These are phyloP conservation scores for Tolypocladium nubicola DNA, from an alignment of 2,329 filamentous ascomycete species.

Conservation along the genomic window DNA sequence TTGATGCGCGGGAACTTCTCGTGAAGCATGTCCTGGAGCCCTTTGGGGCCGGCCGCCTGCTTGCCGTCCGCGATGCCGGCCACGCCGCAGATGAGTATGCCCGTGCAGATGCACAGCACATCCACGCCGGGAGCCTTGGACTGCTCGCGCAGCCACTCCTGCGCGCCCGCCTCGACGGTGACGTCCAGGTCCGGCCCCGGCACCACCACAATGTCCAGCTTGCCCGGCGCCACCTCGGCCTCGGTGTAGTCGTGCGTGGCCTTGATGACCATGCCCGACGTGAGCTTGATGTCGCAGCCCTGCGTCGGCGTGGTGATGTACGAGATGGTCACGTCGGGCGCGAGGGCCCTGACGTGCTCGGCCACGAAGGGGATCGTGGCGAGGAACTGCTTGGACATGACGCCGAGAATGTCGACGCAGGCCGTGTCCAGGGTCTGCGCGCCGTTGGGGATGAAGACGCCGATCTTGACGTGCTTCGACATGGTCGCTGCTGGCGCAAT, in stretches of 20 bases:
- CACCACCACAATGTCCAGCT: conserved; percentile 38
- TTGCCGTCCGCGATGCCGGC: conserved; percentile 37
- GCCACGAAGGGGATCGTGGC: conserved; percentile 19
- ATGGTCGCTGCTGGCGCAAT: neutral
- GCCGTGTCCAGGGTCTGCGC: conserved; percentile 40
- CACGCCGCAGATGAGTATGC: conserved; percentile 34
- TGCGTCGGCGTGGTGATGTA: conserved; percentile 33
- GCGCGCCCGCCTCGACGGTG: conserved; percentile 18
- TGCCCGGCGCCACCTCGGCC: conserved; percentile 35
- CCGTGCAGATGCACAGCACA: conserved; percentile 41
- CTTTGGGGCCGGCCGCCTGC: conserved; percentile 35
- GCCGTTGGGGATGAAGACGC: conserved; percentile 37
- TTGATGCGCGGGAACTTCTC: conserved; percentile 26
- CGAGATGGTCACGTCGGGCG: conserved; percentile 30
- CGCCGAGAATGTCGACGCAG: conserved; percentile 37
- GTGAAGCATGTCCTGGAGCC: conserved; percentile 27
- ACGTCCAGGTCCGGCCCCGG: conserved; percentile 35
- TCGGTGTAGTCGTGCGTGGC: conserved; percentile 34
- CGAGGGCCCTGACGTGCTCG: conserved; percentile 23
- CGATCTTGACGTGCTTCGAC: conserved; percentile 26
- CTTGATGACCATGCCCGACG: conserved; percentile 25
- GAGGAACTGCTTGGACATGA: conserved; percentile 35
- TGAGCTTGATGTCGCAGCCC: conserved; percentile 27
- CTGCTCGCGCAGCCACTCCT: conserved; percentile 34
- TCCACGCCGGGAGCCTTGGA: conserved; percentile 27